Evolutionary conservation across 306 rosid species (phyloP).

Genomic region (Benincasa hispida): DNA sequence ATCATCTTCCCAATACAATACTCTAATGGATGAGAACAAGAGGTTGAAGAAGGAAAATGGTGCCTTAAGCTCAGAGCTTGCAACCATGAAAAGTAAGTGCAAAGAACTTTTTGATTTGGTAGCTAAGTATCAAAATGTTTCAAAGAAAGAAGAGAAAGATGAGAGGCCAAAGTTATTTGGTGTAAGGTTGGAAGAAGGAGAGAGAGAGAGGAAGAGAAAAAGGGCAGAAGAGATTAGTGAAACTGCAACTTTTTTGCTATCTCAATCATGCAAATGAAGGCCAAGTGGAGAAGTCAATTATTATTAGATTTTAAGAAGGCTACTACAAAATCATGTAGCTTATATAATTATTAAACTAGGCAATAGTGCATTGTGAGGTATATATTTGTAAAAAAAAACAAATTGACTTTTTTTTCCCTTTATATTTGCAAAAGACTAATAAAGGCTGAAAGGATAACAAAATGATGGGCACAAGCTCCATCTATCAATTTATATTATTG

Average conservation of each 20-base stretch:
- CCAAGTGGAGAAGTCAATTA: neutral
- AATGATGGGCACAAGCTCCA: neutral
- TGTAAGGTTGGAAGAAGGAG: conserved; percentile 65
- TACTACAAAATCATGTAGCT: neutral
- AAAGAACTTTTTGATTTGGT: conserved; percentile 63
- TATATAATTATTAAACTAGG: neutral
- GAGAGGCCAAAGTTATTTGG: conserved; percentile 75
- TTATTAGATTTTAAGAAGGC: neutral
- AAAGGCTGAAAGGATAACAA: neutral
- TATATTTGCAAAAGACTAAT: neutral
- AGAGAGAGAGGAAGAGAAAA: conserved; percentile 46
- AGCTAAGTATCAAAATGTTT: conserved; percentile 18
- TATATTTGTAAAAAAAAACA: neutral
- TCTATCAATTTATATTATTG: neutral
- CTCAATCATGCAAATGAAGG: conserved; percentile 65
- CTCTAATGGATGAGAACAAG: conserved; percentile 65
- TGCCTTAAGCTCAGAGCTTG: conserved; percentile 45
- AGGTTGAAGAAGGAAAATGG: conserved; percentile 69
- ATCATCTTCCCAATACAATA: conserved; percentile 40
- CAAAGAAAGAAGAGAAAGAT: conserved; percentile 18
- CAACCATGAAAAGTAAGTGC: conserved; percentile 50
- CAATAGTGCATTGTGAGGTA: neutral
- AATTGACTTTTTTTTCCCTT: neutral
- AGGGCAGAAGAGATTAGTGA: conserved; percentile 38
- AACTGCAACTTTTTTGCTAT: conserved; percentile 45